These are phyloP conservation scores for Saraca asoca DNA, from an alignment of 331 rosid genomes.

Conservation along the genomic window DNA sequence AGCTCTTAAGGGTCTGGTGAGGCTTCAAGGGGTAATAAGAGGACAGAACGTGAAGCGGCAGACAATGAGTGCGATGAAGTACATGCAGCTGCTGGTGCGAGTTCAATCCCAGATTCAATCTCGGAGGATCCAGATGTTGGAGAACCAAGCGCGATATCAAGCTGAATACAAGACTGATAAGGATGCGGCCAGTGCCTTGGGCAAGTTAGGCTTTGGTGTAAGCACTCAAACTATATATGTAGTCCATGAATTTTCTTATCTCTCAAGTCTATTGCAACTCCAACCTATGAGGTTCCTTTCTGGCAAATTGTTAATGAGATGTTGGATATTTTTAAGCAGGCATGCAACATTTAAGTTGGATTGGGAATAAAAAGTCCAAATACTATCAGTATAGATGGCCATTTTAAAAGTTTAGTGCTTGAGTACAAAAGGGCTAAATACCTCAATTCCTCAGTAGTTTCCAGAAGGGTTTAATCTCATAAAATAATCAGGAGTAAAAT, in stretches of 20 bases:
- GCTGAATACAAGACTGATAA: constrained; percentile 69
- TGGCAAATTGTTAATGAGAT: no score
- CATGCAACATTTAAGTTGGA: constrained; percentile 1
- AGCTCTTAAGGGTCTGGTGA: constrained; percentile 87
- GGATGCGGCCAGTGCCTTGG: constrained; percentile 61
- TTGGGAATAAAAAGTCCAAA: not conserved
- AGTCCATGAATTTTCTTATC: not conserved
- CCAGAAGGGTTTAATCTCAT: constrained; percentile 12
- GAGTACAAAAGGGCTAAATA: constrained; percentile 3
- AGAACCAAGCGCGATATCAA: constrained; percentile 78
- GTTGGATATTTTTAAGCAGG: not conserved
- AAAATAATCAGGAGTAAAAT: not conserved
- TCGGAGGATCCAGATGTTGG: constrained; percentile 86
- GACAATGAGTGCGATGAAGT: constrained; percentile 84
- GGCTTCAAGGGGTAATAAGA: constrained; percentile 94
- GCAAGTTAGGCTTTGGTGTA: constrained; percentile 61
- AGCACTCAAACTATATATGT: constrained; percentile 32
- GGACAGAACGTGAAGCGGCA: constrained; percentile 96
- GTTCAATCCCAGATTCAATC: constrained; percentile 95
- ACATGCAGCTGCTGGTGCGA: constrained; percentile 91
- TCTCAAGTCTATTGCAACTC: not conserved
- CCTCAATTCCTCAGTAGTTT: constrained; percentile 2
- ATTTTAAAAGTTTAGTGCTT: not conserved
- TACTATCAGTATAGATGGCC: constrained; percentile 10
- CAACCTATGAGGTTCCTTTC: not conserved